Conservation (phyloP, 352 stramenopile genomes). For the Blastocystis sp. region DNA sequence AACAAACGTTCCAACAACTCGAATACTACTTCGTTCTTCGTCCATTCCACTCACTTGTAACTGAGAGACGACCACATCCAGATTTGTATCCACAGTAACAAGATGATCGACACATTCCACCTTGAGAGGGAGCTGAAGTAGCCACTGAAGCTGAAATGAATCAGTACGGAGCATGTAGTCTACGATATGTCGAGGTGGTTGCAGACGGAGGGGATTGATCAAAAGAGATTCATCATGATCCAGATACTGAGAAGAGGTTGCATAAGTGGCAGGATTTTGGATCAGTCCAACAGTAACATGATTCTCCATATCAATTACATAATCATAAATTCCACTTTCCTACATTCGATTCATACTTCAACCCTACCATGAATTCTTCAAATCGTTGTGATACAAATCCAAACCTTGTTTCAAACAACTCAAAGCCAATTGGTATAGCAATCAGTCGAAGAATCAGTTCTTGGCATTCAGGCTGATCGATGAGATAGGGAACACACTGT, state of each 20-base stretch:
- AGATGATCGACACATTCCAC: neutral
- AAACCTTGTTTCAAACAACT: neutral
- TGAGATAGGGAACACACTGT: neutral
- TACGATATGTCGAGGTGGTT: constrained; percentile 6
- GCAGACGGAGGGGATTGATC: neutral
- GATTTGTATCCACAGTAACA: neutral
- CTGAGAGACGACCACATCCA: neutral
- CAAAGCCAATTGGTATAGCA: neutral
- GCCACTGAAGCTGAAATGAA: constrained; percentile 13
- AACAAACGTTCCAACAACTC: neutral
- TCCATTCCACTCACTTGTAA: neutral
- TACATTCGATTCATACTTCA: neutral
- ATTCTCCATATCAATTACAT: constrained; percentile 26
- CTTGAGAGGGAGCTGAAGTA: neutral
- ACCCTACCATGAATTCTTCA: constrained; percentile 32
- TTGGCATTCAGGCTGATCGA: neutral
- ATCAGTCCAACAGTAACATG: neutral
- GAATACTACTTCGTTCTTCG: neutral
- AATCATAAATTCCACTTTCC: constrained; percentile 38
- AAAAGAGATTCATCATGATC: neutral
- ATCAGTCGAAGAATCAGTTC: neutral
- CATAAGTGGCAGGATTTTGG: neutral
- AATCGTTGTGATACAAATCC: neutral
- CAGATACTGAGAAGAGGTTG: neutral
- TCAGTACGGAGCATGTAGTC: neutral